Percentiles rank a stretch among this genome's conserved stretches.
phyloP scores from a whole-genome alignment of 1,139 yeast species.

The Sugiyamaella japonica region DNA sequence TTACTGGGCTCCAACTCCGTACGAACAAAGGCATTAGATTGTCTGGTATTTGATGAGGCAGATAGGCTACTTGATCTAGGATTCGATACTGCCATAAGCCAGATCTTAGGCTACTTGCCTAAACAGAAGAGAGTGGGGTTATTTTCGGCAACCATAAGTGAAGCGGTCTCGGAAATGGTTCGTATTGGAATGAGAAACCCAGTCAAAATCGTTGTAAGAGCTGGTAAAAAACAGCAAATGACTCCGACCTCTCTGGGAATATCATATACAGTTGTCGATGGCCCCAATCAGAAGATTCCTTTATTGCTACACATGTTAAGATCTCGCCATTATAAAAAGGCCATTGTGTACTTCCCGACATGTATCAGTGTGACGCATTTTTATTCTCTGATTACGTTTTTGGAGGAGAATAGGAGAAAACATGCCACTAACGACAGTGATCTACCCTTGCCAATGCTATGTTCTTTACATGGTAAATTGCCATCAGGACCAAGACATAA shows the following conservation, averaged over 20 bases:
- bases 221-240: slow-evolving; percentile 40
- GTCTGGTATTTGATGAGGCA: slow-evolving; percentile 87
- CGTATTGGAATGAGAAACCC: slow-evolving; percentile 80
- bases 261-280: slow-evolving; percentile 54
- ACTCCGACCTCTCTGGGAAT: slow-evolving; percentile 67
- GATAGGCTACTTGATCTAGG: slow-evolving; percentile 82
- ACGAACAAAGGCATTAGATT: slow-evolving; percentile 56
- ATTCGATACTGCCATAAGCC: slow-evolving; percentile 66
- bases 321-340: slow-evolving; percentile 62
- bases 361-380: slow-evolving; percentile 79
- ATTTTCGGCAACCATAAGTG: slow-evolving; percentile 85
- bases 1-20: slow-evolving; percentile 51
- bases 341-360: slow-evolving; percentile 90
- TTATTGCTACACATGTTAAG: slow-evolving; percentile 55
- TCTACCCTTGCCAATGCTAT: slow-evolving; percentile 45
- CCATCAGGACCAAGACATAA: slow-evolving; percentile 71
- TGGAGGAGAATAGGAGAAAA: slow-evolving; percentile 34
- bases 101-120: slow-evolving; percentile 68
- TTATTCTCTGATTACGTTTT: slow-evolving; percentile 54
- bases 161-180: slow-evolving; percentile 55
- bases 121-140: slow-evolving; percentile 92
- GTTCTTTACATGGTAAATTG: slow-evolving; percentile 83
- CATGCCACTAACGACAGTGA: slow-evolving; percentile 16
- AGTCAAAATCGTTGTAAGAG: slow-evolving; percentile 71
- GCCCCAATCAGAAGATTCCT: slow-evolving; percentile 62